Evolutionary conservation across 2,329 filamentous ascomycete genomes (phyloP).

Genomic region (Lizonia empirigonia): DNA sequence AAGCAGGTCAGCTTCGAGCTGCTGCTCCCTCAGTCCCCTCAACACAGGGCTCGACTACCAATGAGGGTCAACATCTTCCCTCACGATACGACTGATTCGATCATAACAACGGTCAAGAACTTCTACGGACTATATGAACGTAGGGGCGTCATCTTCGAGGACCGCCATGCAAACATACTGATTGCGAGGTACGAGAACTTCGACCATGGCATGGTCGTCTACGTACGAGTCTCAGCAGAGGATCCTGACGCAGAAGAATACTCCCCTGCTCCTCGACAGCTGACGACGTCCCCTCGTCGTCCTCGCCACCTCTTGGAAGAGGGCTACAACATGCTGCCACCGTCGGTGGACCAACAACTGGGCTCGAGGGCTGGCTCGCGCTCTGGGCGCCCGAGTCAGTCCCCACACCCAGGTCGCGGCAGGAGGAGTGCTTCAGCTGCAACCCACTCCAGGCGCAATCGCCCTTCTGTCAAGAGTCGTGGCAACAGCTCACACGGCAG

Average conservation of each 20-base stretch:
- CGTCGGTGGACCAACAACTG: conserved; percentile 65
- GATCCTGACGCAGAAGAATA: conserved; percentile 57
- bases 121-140: conserved; percentile 94
- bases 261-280: conserved; percentile 55
- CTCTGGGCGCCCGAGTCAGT: conserved; percentile 75
- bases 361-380: conserved; percentile 72
- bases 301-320: conserved; percentile 66
- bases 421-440: conserved; percentile 80
- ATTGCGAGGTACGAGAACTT: conserved; percentile 98
- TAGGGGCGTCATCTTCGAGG: conserved; percentile 90
- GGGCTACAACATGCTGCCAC: conserved; percentile 67
- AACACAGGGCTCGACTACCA: conserved; percentile 76
- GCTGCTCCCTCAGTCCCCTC: conserved; percentile 69
- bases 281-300: conserved; percentile 56
- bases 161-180: conserved; percentile 83
- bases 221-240: conserved; percentile 78
- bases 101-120: conserved; percentile 98
- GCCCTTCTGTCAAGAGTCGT: conserved; percentile 70
- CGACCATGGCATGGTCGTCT: conserved; percentile 87
- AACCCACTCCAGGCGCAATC: conserved; percentile 64
- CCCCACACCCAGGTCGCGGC: conserved; percentile 70
- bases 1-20: conserved; percentile 84
- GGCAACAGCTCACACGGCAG: conserved; percentile 64
- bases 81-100: conserved; percentile 96
- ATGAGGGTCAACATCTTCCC: conserved; percentile 90